Base-by-base conservation (phyloP, 2,329 filamentous ascomycete genomes). In the Plenodomus lindquistii region DNA sequence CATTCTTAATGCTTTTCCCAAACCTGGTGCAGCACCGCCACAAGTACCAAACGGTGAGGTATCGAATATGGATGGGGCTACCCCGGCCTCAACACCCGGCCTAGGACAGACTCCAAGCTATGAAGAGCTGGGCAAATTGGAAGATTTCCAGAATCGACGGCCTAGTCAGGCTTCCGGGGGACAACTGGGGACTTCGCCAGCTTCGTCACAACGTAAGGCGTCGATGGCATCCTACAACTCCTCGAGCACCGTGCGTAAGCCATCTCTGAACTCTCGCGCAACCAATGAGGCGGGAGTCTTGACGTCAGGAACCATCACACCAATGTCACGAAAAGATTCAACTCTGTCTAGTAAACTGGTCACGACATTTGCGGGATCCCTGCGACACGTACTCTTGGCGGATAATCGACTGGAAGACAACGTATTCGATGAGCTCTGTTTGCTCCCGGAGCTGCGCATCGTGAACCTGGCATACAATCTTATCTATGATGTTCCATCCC, bases 401-500 rank as follows among this genome's bases (percentile, higher is more conserved):
- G 94, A 99, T 69, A 99, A 99, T 69, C 85, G 92, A 52, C 81
- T 99, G 19, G 89, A 94, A 46, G 94, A 97, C 62, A 93, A 97
- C 62, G 88, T 96, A 0, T 97, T 97, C 67, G 91, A 97, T 57
- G 89, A 97, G 70, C 80, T 99, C 37, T 89, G 85, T 0, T 78
- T 93, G 2, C 81, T 97, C 3, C 81, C 85, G 2, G 94, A 97
- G 72, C 75, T 99, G 42, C 86, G 93, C 18, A 83, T 96, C 19
- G 81, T 99, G 49, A 99, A 99, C 62, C 74, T 99, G 24, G 96
- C 93, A 0, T 97, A 97, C 75, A 99, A 99, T 61, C 87, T 92
- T 55, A 82, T 99, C 39, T 92, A 89, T 51, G 94, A 99, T 62
- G 87, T 99, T 73, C 94, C 94, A 2, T 87, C 91, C 53, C 83